These are phyloP conservation scores for Hemileccinum rubropunctum DNA, from an alignment of 768 basidiomycete species.

Conservation along the genomic window DNA sequence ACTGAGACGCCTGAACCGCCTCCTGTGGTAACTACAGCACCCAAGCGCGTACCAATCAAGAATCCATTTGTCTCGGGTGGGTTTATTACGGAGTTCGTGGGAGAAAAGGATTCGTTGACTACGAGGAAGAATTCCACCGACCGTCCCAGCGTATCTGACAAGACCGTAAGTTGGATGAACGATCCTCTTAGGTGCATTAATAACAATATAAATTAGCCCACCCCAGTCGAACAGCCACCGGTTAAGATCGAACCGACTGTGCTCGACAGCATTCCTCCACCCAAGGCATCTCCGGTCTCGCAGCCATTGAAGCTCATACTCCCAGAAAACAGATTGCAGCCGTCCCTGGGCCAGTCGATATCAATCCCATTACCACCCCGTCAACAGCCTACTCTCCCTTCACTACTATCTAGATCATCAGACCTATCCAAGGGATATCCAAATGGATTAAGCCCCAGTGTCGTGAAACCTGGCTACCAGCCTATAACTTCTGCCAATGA, in stretches of 20 bases:
- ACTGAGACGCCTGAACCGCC: conserved; percentile 11
- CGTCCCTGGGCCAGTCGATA: conserved; percentile 5
- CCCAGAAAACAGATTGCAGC: conserved; percentile 13
- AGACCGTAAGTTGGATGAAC: conserved; percentile 11
- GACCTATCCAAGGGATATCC: conserved; percentile 12
- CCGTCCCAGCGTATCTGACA: conserved; percentile 7
- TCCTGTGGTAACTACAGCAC: background rate
- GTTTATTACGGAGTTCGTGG: conserved; percentile 45
- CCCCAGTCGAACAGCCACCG: conserved; percentile 9
- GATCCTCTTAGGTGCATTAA: background rate
- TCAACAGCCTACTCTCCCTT: conserved; percentile 5
- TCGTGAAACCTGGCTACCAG: conserved; percentile 23
- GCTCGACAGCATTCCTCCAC: conserved; percentile 11
- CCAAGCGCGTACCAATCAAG: conserved; percentile 22
- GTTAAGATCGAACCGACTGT: conserved; percentile 22
- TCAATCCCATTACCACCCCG: conserved; percentile 12
- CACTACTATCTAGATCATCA: conserved; percentile 19
- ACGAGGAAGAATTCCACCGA: conserved; percentile 23
- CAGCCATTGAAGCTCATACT: conserved; percentile 9
- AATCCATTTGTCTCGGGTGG: conserved; percentile 55
- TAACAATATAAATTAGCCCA: conserved; percentile 12
- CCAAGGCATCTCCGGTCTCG: conserved; percentile 9
- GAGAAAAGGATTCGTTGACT: conserved; percentile 21
- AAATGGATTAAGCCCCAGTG: conserved; percentile 14
- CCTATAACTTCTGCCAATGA: conserved; percentile 30